These are phyloP conservation scores for Acacia pycnantha DNA, from an alignment of 331 rosid genomes.

Conservation along the genomic window DNA sequence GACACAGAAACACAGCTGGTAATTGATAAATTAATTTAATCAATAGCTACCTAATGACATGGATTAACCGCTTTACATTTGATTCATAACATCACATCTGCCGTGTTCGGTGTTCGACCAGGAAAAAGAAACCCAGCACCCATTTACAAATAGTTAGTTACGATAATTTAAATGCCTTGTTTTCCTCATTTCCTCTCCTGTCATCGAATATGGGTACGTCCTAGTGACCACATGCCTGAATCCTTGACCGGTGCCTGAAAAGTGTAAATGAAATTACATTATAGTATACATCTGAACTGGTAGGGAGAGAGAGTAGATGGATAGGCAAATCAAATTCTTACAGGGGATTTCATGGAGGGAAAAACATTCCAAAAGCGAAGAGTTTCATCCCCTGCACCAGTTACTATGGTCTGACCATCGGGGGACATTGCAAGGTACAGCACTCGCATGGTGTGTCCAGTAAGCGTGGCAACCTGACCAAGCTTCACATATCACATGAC, in stretches of 20 bases:
- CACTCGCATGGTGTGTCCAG: slow-evolving; percentile 97
- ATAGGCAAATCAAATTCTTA: slow-evolving; percentile 30
- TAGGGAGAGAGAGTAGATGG: neutral
- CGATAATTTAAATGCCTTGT: neutral
- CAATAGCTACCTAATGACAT: neutral
- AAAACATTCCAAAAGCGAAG: slow-evolving; percentile 91
- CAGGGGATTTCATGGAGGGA: slow-evolving; percentile 86
- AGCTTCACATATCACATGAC: neutral
- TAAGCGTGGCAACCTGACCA: slow-evolving; percentile 87
- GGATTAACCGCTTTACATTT: neutral
- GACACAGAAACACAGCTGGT: neutral
- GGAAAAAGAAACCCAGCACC: neutral
- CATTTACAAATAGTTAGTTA: neutral
- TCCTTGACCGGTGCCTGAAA: slow-evolving; percentile 78
- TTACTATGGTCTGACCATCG: slow-evolving; percentile 96
- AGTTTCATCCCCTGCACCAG: slow-evolving; percentile 98
- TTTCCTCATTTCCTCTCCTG: neutral
- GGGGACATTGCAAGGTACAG: slow-evolving; percentile 97
- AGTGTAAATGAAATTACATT: neutral
- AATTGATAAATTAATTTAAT: too few species aligned
- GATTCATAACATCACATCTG: neutral
- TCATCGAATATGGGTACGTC: slow-evolving; percentile 6
- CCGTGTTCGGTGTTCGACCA: neutral
- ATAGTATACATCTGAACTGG: neutral
- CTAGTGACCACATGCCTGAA: slow-evolving; percentile 69